A percentile compares a stretch with the other conserved stretches of the same genome.
phyloP scores from a whole-genome alignment of 1,139 yeast genomes.

The Pichia kudriavzevii region DNA sequence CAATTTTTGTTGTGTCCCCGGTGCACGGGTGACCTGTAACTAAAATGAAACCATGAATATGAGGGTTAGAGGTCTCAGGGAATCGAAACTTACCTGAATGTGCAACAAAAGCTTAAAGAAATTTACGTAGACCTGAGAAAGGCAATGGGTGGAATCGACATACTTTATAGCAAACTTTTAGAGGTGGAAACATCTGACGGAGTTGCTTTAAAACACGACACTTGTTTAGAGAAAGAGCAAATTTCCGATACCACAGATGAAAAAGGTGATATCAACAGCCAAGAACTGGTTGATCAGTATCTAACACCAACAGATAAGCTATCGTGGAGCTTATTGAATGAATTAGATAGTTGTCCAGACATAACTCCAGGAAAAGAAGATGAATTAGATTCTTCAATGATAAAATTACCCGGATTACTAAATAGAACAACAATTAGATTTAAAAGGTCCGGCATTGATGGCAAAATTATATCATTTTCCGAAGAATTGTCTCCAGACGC shows the following conservation, averaged over 20 bases:
- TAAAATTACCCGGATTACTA: constrained; percentile 45
- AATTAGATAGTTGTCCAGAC: constrained; percentile 41
- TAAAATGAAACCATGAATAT: too few relatives aligned
- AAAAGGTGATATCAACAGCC: constrained; percentile 13
- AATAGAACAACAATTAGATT: constrained; percentile 53
- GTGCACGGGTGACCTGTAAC: too few relatives aligned
- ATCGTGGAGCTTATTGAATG: constrained; percentile 53
- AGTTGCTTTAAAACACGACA: constrained; percentile 15
- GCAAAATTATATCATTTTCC: constrained; percentile 52
- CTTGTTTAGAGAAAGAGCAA: neutral
- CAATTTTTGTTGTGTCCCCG: too few relatives aligned
- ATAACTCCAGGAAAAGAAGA: constrained; percentile 23
- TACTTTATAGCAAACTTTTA: constrained; percentile 8
- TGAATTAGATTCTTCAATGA: constrained; percentile 27
- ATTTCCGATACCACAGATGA: constrained; percentile 7
- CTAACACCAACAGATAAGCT: constrained; percentile 44
- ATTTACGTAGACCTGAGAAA: too few relatives aligned
- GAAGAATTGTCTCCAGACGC: constrained; percentile 48
- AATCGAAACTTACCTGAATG: too few relatives aligned
- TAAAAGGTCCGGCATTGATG: constrained; percentile 69
- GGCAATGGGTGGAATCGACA: neutral
- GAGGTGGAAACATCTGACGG: constrained; percentile 2
- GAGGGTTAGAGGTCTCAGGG: too few relatives aligned
- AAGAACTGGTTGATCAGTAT: constrained; percentile 29
- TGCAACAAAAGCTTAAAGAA: too few relatives aligned